Base-by-base conservation (phyloP, 2,329 filamentous ascomycete genomes). In the Pseudofabraea citricarpa region DNA sequence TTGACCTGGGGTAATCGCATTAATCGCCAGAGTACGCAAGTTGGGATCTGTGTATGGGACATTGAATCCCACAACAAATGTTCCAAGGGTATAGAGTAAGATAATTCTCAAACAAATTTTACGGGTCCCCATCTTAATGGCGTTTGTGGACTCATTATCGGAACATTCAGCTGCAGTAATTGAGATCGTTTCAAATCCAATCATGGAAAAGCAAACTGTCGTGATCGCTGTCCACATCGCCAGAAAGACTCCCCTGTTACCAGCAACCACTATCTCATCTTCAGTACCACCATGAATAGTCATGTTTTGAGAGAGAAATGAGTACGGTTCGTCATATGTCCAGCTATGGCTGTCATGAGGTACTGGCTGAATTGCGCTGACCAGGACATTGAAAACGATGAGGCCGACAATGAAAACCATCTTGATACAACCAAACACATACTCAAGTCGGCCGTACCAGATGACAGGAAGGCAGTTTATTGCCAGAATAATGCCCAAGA, bases 371-470 rank as follows among this genome's bases (percentile, higher is more conserved):
- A 58, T 55, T 6, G 57, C 61, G 15, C 58, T 61, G 3, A 68
- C 48, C 13, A 68, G 57, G n/a, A 69, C 56, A 47, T 70, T 71
- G 43, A 79, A 59, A 42, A 72, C 69, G 57, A 80, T 73, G 36
- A 81, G 67, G 13, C 74, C 75, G 12, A 75, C 57, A 50, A 82
- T 77, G 49, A 74, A 74, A 46, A 79, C 66, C 29, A 83, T 67
- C 64, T 83, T 83, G 62, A 81, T 69, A 42, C 71, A 73, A 36
- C 77, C 74, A 51, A 81, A 81, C 67, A 74, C 75, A 56, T 82
- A 81, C 56, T 82, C 78, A 36, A 77, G 71, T 58, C 81, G 77
- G 33, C 78, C 78, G 54, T 79, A 81, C 22, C 43, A 48, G 15
- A 49, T 49, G 8, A 67, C 64, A 3, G 63, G 64, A 27, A 67